Evolutionary conservation across 495 filamentous ascomycete species (phyloP).

Genomic region (Lasiosphaeris hirsuta): DNA sequence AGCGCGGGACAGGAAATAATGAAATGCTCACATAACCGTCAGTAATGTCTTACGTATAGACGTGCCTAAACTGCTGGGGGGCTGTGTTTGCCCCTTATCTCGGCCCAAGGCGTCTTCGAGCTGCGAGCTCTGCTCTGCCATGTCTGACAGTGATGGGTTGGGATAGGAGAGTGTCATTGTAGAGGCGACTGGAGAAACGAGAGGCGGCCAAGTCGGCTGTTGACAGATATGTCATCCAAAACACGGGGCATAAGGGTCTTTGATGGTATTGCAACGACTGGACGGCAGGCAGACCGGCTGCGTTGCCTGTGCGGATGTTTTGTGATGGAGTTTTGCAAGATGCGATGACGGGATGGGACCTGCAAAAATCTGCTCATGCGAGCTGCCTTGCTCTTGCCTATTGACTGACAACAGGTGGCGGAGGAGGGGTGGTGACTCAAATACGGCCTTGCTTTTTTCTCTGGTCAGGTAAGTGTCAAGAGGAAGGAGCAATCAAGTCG

Average conservation of each 20-base stretch:
- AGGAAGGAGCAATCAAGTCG: too few species aligned
- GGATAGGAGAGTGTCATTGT: constrained; percentile 26
- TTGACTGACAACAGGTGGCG: too few species aligned
- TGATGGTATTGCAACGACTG: too few species aligned
- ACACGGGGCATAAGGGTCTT: neutral
- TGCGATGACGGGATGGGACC: too few species aligned
- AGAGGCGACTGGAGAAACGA: neutral
- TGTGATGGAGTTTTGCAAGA: neutral
- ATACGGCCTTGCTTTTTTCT: too few species aligned
- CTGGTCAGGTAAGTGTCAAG: too few species aligned
- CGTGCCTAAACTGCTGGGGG: neutral
- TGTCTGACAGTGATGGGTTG: constrained; percentile 27
- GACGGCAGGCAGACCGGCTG: too few species aligned
- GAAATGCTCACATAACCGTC: constrained; percentile 21
- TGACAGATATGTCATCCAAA: neutral
- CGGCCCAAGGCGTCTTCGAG: constrained; percentile 5
- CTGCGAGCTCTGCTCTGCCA: constrained; percentile 10
- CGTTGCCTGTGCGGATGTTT: neutral
- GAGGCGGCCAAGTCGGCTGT: neutral
- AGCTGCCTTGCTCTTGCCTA: too few species aligned
- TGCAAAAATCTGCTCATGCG: too few species aligned
- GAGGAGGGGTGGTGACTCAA: too few species aligned
- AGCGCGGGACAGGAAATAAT: neutral
- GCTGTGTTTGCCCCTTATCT: constrained; percentile 6
- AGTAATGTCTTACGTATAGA: constrained; percentile 19